phyloP scores from a whole-genome alignment of 164 flowering plant species.

The Chimonanthus praecox region DNA sequence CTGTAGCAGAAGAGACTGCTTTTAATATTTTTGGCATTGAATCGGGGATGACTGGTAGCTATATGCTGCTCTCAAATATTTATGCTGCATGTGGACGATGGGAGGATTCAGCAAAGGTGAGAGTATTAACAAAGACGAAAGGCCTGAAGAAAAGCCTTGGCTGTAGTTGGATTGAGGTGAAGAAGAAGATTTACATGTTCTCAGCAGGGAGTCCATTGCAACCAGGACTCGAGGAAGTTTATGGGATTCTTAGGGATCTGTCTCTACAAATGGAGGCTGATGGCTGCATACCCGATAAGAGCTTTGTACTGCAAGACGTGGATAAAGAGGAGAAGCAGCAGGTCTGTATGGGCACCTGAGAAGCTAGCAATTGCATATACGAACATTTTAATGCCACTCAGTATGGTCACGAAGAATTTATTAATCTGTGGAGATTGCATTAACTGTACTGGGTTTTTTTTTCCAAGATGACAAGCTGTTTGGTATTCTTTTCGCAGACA shows the following conservation, averaged over 20 bases:
- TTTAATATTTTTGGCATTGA: conserved; percentile 27
- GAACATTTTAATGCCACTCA: conserved; percentile 19
- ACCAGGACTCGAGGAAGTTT: conserved; percentile 33
- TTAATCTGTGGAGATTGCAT: conserved; percentile 30
- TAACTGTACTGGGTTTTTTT: conserved; percentile 21
- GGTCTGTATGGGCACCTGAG: conserved; percentile 31
- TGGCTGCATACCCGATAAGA: conserved; percentile 22
- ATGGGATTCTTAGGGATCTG: conserved; percentile 36
- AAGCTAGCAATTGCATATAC: conserved; percentile 34
- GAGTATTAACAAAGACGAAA: conserved; percentile 48
- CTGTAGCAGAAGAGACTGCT: conserved; percentile 45
- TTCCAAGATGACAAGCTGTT: conserved; percentile 12
- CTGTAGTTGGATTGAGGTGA: conserved; percentile 74
- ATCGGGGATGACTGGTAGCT: conserved; percentile 43
- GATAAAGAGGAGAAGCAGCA: conserved; percentile 26
- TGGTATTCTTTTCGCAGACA: no score
- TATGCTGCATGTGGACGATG: conserved; percentile 62
- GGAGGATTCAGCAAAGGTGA: conserved; percentile 70
- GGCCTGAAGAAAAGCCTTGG: conserved; percentile 69
- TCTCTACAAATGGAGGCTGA: conserved; percentile 38
- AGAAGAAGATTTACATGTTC: conserved; percentile 52
- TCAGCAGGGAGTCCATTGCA: conserved; percentile 42
- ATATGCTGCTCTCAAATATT: conserved; percentile 66
- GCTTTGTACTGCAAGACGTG: conserved; percentile 28
- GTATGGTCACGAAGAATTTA: conserved; percentile 29